A percentile compares a stretch with the other conserved stretches of the same genome.
These are phyloP conservation scores for Penicillium alfredii DNA, from an alignment of 495 filamentous ascomycete genomes.

Conservation along the genomic window DNA sequence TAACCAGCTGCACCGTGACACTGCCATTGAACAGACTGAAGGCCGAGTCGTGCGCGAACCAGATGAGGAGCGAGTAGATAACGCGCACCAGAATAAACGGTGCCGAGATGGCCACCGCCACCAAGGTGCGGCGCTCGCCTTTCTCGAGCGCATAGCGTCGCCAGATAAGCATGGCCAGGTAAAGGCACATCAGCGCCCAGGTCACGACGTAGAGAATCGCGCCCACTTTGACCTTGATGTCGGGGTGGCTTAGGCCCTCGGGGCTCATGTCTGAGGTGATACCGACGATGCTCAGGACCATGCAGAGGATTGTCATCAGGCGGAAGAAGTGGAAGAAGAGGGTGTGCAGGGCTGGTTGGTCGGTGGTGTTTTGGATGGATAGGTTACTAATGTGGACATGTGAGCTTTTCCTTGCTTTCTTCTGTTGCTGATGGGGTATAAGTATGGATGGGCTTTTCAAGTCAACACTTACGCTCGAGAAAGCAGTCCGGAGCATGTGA, in stretches of 20 bases:
- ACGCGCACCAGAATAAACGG: slow-evolving; percentile 39
- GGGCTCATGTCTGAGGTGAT: slow-evolving; percentile 16
- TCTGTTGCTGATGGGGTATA: not conserved
- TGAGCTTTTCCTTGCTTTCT: too few relatives aligned
- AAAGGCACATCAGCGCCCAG: slow-evolving; percentile 18
- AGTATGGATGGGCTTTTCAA: too few relatives aligned
- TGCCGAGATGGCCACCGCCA: slow-evolving; percentile 28
- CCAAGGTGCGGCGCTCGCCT: slow-evolving; percentile 30
- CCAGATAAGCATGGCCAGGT: slow-evolving; percentile 13
- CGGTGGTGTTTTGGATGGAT: slow-evolving; percentile 16
- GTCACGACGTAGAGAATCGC: slow-evolving; percentile 25
- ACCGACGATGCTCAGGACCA: slow-evolving; percentile 21
- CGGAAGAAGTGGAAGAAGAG: slow-evolving; percentile 17
- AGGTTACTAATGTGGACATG: slow-evolving; percentile 11
- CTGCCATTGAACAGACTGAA: slow-evolving; percentile 34
- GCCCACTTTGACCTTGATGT: slow-evolving; percentile 19
- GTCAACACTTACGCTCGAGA: slow-evolving; percentile 23
- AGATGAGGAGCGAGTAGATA: slow-evolving; percentile 29
- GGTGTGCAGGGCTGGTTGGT: slow-evolving; percentile 11
- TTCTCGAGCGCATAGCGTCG: slow-evolving; percentile 13
- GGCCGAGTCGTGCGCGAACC: slow-evolving; percentile 23
- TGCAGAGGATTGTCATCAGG: slow-evolving; percentile 14
- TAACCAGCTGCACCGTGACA: slow-evolving; percentile 30
- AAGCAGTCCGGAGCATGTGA: slow-evolving; percentile 19
- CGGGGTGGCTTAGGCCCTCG: slow-evolving; percentile 12